Percentiles rank a stretch among this genome's conserved stretches.
These are phyloP conservation scores for Plenodomus tracheiphilus DNA, from an alignment of 2,329 filamentous ascomycete species.

Conservation along the genomic window DNA sequence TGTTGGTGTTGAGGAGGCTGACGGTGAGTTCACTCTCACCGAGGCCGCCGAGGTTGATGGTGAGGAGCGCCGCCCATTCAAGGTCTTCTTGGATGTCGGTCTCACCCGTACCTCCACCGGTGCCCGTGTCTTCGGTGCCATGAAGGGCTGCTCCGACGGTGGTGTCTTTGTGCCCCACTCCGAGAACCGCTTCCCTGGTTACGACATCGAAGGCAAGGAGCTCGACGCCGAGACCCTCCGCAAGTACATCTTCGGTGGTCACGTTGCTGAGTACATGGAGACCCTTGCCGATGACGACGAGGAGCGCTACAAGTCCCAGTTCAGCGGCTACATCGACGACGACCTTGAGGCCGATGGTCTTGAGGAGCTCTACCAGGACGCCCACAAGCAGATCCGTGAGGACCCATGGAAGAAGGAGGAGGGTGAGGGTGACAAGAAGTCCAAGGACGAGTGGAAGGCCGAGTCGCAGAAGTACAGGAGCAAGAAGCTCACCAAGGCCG, in stretches of 20 bases:
- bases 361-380: slow-evolving; percentile 94
- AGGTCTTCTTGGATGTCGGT: slow-evolving; percentile 98
- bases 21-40: slow-evolving; percentile 94
- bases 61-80: slow-evolving; percentile 93
- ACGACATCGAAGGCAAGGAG: slow-evolving; percentile 96
- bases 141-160: slow-evolving; percentile 99
- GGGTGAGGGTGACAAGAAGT: slow-evolving; percentile 80
- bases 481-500: slow-evolving; percentile 76
- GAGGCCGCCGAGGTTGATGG: slow-evolving; percentile 93
- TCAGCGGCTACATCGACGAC: slow-evolving; percentile 96
- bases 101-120: slow-evolving; percentile 96
- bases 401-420: slow-evolving; percentile 95
- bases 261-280: slow-evolving; percentile 99
- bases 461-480: slow-evolving; percentile 89
- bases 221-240: slow-evolving; percentile 94
- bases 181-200: slow-evolving; percentile 99
- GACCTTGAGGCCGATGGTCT: slow-evolving; percentile 95
- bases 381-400: slow-evolving; percentile 95
- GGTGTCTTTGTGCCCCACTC: slow-evolving; percentile 97
- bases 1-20: slow-evolving; percentile 92
- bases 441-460: slow-evolving; percentile 94
- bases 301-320: slow-evolving; percentile 99
- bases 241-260: slow-evolving; percentile 98
- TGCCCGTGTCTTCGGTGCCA: slow-evolving; percentile 97
- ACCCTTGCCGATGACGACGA: slow-evolving; percentile 98